Base-by-base conservation (phyloP, 148 eudicot species). In the Rhododendron henanense region DNA sequence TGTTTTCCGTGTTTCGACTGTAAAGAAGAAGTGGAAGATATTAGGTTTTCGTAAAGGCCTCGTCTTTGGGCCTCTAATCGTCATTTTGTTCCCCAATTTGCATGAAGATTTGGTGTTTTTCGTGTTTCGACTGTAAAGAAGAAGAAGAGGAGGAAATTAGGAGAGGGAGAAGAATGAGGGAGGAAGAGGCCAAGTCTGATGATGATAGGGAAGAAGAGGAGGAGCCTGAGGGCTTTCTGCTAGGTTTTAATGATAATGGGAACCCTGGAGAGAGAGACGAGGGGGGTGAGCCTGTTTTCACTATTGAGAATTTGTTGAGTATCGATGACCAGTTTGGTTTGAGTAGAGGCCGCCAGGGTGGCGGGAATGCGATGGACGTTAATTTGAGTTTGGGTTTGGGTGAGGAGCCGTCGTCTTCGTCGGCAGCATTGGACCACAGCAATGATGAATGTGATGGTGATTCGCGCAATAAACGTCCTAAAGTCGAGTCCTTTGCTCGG, bases 391-490 rank as follows among this genome's bases (percentile, higher is more conserved):
- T 90, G 90, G 90, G 89, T 48, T 79, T 89, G 87, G 87, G 90
- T 45, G 90, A 13, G 21, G 93, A 86, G 82, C 57, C 90, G 1
- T 88, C 89, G 3, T 79, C 88, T 8, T 87, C 87, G 1, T 82
- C 87, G 0, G 87, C 83, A 14, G 81, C 81, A 23, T 2, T 73
- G 33, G 88, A 61, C 76, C 76, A 71, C 76, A 71, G 14, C 16
- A 67, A 85, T 45, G 91, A 84, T 77, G 84, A 63, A 74, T 84
- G 57, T 77, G 89, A 88, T 81, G 85, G 89, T 4, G 96, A 95
- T 83, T 87, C 88, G 41, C 93, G 92, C 84, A 90, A 86, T 87
- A 96, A 96, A 90, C 96, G 98, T 45, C 94, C 97, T 23, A 96
- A 95, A 90, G 87, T 91, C 55, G 83, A 90, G 51, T 89, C 91